Base-by-base conservation (phyloP, 2,329 filamentous ascomycete genomes). In the Dothidotthia symphoricarpi region DNA sequence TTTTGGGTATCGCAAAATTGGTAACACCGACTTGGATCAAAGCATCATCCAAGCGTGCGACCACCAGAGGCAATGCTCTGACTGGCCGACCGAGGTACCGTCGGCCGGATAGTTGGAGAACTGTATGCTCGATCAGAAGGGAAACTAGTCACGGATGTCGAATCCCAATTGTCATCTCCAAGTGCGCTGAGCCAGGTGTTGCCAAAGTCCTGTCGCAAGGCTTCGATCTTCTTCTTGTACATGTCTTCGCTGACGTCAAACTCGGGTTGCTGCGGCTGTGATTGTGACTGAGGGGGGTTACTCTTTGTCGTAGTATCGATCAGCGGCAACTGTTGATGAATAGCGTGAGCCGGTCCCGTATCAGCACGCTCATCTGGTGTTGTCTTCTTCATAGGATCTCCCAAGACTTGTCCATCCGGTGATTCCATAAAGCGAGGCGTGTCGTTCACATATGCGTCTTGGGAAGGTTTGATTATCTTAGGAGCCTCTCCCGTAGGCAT, bases 151-250 rank as follows among this genome's bases (percentile, higher is more conserved):
- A 63, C 55, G 1, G 58, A 52, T 11, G 57, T 53, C 10, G 52
- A 45, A 34, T 75, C 71, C 72, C 77, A 78, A 24, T 68, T 75
- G 63, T 93, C 86, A 56, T 95, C 90, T 43, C 86, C 85, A 34
- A 97, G 73, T 11, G 86, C 88, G 47, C 83, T 90, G 26, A 98
- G 77, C 77, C 95, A 98, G 25, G 83, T 86, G 54, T 83, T 88
- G 22, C 90, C 90, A 49, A 95, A 83, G 57, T 91, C 88, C 57
- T 85, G 85, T 45, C 89, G 84, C 36, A 96, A 71, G 3, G 86
- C 82, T 66, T 95, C 89, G 37, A 97, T 85, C 66, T 93, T 93
- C 63, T 86, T 86, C 40, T 86, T 82, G 67, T 95, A 97, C 6
- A 87, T 73, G 57, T 93, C 87, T 36, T 85, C 85, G 41, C 80